A percentile compares a stretch with the other conserved stretches of the same genome.
phyloP scores from a whole-genome alignment of 2,329 filamentous ascomycete species.

The Aspergillus fructus region DNA sequence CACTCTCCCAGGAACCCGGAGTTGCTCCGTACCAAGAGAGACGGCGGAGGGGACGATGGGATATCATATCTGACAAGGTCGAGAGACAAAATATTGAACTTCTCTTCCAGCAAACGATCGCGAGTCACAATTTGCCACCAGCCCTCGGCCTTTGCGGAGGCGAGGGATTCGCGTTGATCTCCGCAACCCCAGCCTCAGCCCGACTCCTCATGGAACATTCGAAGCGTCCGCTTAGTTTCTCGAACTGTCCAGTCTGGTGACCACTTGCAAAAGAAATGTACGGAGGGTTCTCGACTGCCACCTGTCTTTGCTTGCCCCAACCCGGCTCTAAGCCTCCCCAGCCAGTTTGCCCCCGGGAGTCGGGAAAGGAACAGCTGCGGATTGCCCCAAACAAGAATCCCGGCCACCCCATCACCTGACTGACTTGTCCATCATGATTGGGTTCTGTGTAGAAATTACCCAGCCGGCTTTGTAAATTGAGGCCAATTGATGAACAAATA shows the following conservation, averaged over 20 bases:
- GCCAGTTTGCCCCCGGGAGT: slow-evolving; percentile 5
- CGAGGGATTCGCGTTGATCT: slow-evolving; percentile 3
- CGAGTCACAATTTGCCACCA: not conserved
- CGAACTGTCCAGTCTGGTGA: slow-evolving; percentile 16
- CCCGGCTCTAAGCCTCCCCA: slow-evolving; percentile 10
- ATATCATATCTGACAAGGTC: not conserved
- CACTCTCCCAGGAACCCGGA: not conserved
- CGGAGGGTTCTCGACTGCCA: slow-evolving; percentile 8
- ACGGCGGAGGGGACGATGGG: not conserved
- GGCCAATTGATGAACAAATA: not conserved
- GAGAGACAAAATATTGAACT: not conserved
- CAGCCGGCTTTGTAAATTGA: not conserved
- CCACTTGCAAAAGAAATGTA: not conserved
- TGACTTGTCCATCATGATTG: not conserved
- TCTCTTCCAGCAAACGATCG: not conserved
- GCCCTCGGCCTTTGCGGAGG: not conserved
- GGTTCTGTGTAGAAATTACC: not conserved
- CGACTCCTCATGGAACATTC: slow-evolving; percentile 8
- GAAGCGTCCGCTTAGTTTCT: slow-evolving; percentile 11
- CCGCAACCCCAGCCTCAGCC: not conserved
- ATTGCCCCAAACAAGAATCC: slow-evolving; percentile 18
- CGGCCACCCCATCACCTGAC: slow-evolving; percentile 1
- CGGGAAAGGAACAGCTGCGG: slow-evolving; percentile 2
- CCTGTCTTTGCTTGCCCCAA: not conserved
- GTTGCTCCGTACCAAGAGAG: not conserved